Conservation (phyloP, 495 filamentous ascomycete species). For the Talaromyces liani region DNA sequence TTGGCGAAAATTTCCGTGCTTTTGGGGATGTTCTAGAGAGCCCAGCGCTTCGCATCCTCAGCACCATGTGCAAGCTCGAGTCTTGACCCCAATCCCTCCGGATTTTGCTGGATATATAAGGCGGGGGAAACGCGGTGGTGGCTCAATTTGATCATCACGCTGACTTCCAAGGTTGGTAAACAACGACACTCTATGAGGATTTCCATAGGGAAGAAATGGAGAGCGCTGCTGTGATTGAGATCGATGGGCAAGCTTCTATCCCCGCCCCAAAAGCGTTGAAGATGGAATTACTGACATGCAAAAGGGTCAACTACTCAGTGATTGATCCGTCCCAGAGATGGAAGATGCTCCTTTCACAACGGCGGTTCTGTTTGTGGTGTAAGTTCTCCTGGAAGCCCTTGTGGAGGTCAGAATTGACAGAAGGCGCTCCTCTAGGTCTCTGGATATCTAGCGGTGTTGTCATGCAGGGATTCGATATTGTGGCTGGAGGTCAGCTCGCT, state of each 20-base stretch:
- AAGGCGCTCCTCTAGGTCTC: conserved; percentile 7
- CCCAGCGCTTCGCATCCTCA: background rate
- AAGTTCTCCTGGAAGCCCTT: conserved; percentile 1
- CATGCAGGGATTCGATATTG: conserved; percentile 19
- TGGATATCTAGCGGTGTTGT: conserved; percentile 17
- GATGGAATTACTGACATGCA: background rate
- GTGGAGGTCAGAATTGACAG: background rate
- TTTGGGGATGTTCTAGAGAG: background rate
- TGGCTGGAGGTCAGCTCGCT: conserved; percentile 16
- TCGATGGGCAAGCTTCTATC: conserved; percentile 1
- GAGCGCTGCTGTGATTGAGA: background rate
- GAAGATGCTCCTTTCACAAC: conserved; percentile 14
- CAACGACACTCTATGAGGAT: background rate
- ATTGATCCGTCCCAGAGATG: conserved; percentile 13
- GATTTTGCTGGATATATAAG: background rate
- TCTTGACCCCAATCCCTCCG: background rate
- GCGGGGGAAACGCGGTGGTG: background rate
- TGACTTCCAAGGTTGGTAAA: background rate
- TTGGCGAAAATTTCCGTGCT: background rate
- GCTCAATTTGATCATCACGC: background rate
- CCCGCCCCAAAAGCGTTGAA: background rate
- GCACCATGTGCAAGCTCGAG: background rate
- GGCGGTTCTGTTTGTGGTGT: conserved; percentile 15
- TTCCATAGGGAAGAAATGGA: background rate
- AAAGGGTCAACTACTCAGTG: conserved; percentile 15